Evolutionary conservation across 306 rosid genomes (phyloP), one percentile per base, ranked within the genome.

Genomic region (Canavalia ensiformis): DNA sequence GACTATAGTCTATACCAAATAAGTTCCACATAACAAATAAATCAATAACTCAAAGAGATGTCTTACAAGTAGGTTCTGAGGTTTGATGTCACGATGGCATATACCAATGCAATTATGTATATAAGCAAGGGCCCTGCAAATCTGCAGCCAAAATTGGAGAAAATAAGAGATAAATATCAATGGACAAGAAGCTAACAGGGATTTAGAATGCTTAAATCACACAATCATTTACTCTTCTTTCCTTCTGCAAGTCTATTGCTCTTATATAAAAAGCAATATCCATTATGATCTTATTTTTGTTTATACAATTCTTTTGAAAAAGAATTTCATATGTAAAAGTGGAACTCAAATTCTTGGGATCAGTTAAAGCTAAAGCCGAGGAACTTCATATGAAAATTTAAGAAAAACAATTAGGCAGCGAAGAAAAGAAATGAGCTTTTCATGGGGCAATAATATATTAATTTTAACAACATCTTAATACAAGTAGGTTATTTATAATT

Each of bases 1-100:
- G 34, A 62, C 70, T 33, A 59, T 41, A 75, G 34, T 52, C 70
- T 33, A 59, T 41, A 75, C 45, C 18, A 78, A 44, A 74, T 3
- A 31, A 77, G 60, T 49, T 55, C 39, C 34, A 57, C 12, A 30
- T 7, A 52, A 60, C 18, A 65, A 73, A 74, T 9, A 75, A 56
- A 70, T 47, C 51, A 66, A 73, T 62, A 29, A 60, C 58, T 52
- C 64, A 66, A n/a, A n/a, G 28, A 30, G 62, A 74, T 49, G 31
- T 82, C 93, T 93, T 90, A 95, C 99, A 6, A 95, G 99, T 77
- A 95, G 86, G 82, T 95, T 95, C 83, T 95, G 99, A 83, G 99
- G 99, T 86, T 95, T 95, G 92, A 95, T 95, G 86, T 95, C 99
- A 45, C 99, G 99, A 70, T 95, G 99, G 82, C 99, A 95, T 75